These are phyloP conservation scores for Penicillium mononematosum DNA, from an alignment of 495 filamentous ascomycete genomes.

Conservation along the genomic window DNA sequence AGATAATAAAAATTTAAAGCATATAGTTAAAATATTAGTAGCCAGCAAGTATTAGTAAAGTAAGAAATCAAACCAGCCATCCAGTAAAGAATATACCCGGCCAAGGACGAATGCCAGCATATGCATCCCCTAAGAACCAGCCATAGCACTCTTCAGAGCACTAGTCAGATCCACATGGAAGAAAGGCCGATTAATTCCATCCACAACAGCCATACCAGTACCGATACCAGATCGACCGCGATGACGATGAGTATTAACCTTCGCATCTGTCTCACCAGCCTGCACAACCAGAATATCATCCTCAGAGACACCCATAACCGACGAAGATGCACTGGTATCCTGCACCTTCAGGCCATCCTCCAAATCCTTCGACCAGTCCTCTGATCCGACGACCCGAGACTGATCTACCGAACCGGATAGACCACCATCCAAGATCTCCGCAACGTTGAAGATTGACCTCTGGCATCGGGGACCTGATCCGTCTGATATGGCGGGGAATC, in stretches of 20 bases:
- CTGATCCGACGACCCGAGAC: neutral
- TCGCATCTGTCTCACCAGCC: neutral
- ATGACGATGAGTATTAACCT: conserved; percentile 12
- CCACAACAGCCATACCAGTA: neutral
- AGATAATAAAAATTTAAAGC: neutral
- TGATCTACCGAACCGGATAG: neutral
- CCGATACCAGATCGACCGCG: conserved; percentile 57
- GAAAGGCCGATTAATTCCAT: conserved; percentile 78
- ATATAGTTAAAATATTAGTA: neutral
- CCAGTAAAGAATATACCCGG: too few relatives aligned
- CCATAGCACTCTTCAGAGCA: conserved; percentile 80
- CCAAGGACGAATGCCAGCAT: neutral
- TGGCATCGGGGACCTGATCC: conserved; percentile 54
- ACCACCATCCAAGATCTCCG: conserved; percentile 67
- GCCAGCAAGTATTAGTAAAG: neutral
- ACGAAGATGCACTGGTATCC: conserved; percentile 1
- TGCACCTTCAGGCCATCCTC: conserved; percentile 38
- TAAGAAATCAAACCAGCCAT: neutral
- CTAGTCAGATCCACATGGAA: conserved; percentile 92
- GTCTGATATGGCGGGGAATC: conserved; percentile 54
- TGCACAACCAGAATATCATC: conserved; percentile 10
- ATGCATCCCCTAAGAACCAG: conserved; percentile 45
- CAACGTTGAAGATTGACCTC: conserved; percentile 88
- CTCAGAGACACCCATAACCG: conserved; percentile 19
- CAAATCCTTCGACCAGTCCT: conserved; percentile 38